Evolutionary conservation across 768 basidiomycete genomes (phyloP), one percentile per base, ranked within the genome.

Genomic region (Collybiopsis confluens): DNA sequence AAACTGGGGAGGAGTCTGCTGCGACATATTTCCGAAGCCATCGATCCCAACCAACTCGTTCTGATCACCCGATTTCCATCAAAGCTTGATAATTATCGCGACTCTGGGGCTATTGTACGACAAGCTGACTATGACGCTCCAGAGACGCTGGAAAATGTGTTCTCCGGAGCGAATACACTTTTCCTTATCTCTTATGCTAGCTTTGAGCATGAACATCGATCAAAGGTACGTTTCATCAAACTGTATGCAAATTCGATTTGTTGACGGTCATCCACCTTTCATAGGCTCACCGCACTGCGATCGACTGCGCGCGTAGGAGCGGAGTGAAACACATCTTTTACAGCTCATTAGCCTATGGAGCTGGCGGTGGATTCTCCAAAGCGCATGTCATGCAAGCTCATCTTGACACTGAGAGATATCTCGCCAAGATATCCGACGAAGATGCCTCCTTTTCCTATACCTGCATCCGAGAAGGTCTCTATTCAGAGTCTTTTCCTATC

Each of bases 281-380:
- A 6, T 16, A 48, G 47, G 47, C 33, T 18, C 47, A 48, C 23
- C 30, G 24, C 5, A 6, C 16, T 8, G 47, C 47, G 35, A 48
- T 48, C 23, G 47, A 48, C 18, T 48, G 11, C 16, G 47, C 47
- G 9, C 47, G 15, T 35, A 24, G 8, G 23, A 36, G 35, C 47
- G 47, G 47, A 48, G 47, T 48, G 6, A 48, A 35, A 35, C 47
- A 48, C 33, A 48, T 48, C 4, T 48, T 48, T 33, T 48, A 48
- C 11, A 48, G 7, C n/a, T 48, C 47, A 9, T 48, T 48, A 11
- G 47, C 47, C 18, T 48, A 36, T n/a, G 47, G 30, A 48, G 47
- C 18, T 16, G 13, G 18, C 26, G 23, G 47, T n/a, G 33, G 37
- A 13, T 33, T 16, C n/a, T 48, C 47, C 4, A 23, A 36, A 21